Base-by-base conservation (phyloP, 768 basidiomycete genomes). In the Termitomyces sp. region DNA sequence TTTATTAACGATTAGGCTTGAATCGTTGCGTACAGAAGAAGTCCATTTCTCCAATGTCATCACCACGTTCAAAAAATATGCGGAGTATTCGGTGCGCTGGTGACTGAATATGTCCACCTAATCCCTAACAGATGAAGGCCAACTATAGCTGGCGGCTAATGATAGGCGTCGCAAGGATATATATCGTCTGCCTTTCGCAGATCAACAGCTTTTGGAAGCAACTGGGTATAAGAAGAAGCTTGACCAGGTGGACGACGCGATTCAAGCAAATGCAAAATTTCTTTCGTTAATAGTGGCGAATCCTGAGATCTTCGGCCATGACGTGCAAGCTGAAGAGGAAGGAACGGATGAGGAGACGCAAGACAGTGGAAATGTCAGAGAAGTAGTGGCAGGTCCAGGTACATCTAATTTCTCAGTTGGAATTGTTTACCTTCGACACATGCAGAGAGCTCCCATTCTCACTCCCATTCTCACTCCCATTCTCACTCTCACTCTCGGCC, bases 211-310 rank as follows among this genome's bases (percentile, higher is more conserved):
- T 0, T 77, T 96, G 1, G 79, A 82, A 15, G 62, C 66, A 13
- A 68, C 95, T 5, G 90, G 91, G 6, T 95, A 91, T 70, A 84
- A 86, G 62, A 75, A 83, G 57, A 94, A 93, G 68, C 78, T 98
- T 0, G 81, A 86, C 33, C 83, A 80, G 28, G 87, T 92, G 13
- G 94, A 98, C 71, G 75, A 81, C 8, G 90, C 90, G 9, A 95
- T 97, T 62, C 70, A 83, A 51, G 83, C 76, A 51, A 97, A 96
- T 64, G 87, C 90, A 1, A 76, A 86, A 45, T 94, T 98, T 68
- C 68, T 96, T 57, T 75, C 79, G 4, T 74, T 81, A 60, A 87
- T 96, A 61, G 84, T 92, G 12, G 84, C 82, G 15, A 80, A 90
- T 70, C 89, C 92, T 0, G 86, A 87, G 64, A 92, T 96, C 28